Evolutionary conservation across 2,329 filamentous ascomycete species (phyloP).

Genomic region (Pseudogymnoascus sp.): DNA sequence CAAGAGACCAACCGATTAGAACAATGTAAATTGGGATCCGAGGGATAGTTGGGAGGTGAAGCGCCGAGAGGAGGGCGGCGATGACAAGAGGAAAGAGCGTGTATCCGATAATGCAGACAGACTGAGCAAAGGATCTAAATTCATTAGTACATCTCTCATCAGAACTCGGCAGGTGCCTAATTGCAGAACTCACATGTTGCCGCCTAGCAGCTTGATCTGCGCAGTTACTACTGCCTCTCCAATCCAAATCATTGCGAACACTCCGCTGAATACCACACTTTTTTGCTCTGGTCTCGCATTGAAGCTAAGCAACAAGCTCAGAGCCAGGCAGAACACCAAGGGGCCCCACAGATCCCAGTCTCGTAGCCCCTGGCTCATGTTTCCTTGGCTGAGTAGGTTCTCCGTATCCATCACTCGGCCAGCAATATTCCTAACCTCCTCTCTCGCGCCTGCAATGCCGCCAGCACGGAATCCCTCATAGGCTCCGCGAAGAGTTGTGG

Average conservation of each 20-base stretch:
- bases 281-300: slow-evolving; percentile 72
- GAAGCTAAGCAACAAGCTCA: slow-evolving; percentile 82
- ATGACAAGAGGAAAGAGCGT: slow-evolving; percentile 95
- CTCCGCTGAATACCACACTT: slow-evolving; percentile 85
- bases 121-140: slow-evolving; percentile 88
- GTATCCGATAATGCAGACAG: slow-evolving; percentile 95
- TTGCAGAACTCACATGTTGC: slow-evolving; percentile 72
- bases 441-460: slow-evolving; percentile 50
- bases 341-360: slow-evolving; percentile 99
- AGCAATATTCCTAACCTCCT: slow-evolving; percentile 54
- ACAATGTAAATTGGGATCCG: slow-evolving; percentile 86
- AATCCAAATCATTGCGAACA: slow-evolving; percentile 95
- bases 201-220: slow-evolving; percentile 92
- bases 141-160: slow-evolving; percentile 23
- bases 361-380: slow-evolving; percentile 81
- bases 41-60: slow-evolving; percentile 69
- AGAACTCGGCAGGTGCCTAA: slow-evolving; percentile 12
- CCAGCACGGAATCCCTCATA: slow-evolving; percentile 54
- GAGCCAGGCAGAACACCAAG: slow-evolving; percentile 81
- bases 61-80: slow-evolving; percentile 77
- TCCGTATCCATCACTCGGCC: slow-evolving; percentile 58
- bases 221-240: slow-evolving; percentile 94
- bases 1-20: slow-evolving; percentile 84
- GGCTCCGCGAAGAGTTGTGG: slow-evolving; percentile 48
- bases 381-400: slow-evolving; percentile 48